Percentiles rank a stretch among this genome's conserved stretches.
These are phyloP conservation scores for Exserohilum rostratum DNA, from an alignment of 2,329 filamentous ascomycete species.

Conservation along the genomic window DNA sequence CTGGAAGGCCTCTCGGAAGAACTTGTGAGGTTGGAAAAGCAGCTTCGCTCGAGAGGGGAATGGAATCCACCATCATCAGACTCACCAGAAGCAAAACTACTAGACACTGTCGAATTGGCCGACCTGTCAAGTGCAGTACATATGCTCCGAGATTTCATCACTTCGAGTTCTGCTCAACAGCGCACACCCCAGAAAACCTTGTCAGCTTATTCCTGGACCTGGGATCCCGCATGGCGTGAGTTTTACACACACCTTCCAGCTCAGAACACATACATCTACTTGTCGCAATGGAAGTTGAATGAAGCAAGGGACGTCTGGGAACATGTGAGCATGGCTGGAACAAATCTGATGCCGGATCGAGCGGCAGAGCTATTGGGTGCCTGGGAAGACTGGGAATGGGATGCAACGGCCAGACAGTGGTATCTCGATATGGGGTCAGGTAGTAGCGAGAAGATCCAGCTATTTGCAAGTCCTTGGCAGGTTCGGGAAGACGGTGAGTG, in stretches of 20 bases:
- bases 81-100: neutral
- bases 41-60: constrained; percentile 2
- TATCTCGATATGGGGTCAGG: constrained; percentile 15
- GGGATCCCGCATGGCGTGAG: constrained; percentile 23
- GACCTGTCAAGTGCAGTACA: constrained; percentile 17
- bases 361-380: constrained; percentile 17
- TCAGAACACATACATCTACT: constrained; percentile 12
- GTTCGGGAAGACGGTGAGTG: constrained; percentile 15
- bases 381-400: constrained; percentile 31
- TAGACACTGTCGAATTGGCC: constrained; percentile 15
- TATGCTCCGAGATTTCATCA: constrained; percentile 13
- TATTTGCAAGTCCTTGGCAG: constrained; percentile 23
- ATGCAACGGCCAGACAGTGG: constrained; percentile 22
- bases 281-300: constrained; percentile 19
- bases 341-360: constrained; percentile 9
- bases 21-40: neutral
- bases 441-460: constrained; percentile 1
- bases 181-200: constrained; percentile 9
- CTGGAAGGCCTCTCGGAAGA: neutral
- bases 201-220: constrained; percentile 15
- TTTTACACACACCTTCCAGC: constrained; percentile 16
- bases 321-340: constrained; percentile 11
- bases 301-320: constrained; percentile 17
- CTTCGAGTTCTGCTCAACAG: neutral
- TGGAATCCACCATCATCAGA: constrained; percentile 11